Percentiles rank a stretch among this genome's conserved stretches.
Evolutionary conservation across 2,329 filamentous ascomycete species (phyloP).

Genomic region (Neophaeococcomyces aloes): DNA sequence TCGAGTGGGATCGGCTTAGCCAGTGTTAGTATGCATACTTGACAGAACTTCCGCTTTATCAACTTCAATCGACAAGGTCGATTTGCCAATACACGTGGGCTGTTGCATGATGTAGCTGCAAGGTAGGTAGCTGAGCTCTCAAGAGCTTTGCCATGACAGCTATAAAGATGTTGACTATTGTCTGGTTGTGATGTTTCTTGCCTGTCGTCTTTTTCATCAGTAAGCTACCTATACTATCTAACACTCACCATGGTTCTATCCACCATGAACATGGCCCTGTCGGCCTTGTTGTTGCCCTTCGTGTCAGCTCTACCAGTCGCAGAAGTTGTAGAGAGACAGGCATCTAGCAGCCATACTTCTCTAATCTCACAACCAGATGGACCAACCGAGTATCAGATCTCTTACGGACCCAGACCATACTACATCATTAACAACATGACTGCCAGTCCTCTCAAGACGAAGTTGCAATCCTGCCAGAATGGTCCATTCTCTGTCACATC

Average conservation of each 20-base stretch:
- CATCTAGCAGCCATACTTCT: neutral
- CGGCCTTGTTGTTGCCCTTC: neutral
- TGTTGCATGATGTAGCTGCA: constrained; percentile 2
- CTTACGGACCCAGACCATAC: constrained; percentile 54
- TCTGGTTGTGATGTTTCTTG: neutral
- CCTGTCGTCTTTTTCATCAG: neutral
- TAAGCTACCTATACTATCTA: neutral
- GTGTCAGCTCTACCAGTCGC: neutral
- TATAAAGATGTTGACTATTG: neutral
- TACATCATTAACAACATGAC: constrained; percentile 56
- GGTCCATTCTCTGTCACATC: constrained; percentile 41
- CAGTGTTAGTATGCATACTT: neutral
- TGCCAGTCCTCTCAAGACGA: constrained; percentile 47
- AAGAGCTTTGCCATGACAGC: neutral
- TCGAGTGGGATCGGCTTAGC: neutral
- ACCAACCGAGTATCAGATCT: constrained; percentile 31
- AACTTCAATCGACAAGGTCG: neutral
- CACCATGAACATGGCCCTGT: no score
- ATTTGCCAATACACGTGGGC: neutral
- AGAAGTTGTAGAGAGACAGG: neutral
- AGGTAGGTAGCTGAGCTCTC: neutral
- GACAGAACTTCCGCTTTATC: neutral
- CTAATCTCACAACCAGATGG: constrained; percentile 5
- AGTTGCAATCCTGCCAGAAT: constrained; percentile 50
- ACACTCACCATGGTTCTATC: no score